Percentiles rank a stretch among this genome's conserved stretches.
phyloP scores from a whole-genome alignment of 495 filamentous ascomycete genomes.

The Penicillium cosmopolitanum region DNA sequence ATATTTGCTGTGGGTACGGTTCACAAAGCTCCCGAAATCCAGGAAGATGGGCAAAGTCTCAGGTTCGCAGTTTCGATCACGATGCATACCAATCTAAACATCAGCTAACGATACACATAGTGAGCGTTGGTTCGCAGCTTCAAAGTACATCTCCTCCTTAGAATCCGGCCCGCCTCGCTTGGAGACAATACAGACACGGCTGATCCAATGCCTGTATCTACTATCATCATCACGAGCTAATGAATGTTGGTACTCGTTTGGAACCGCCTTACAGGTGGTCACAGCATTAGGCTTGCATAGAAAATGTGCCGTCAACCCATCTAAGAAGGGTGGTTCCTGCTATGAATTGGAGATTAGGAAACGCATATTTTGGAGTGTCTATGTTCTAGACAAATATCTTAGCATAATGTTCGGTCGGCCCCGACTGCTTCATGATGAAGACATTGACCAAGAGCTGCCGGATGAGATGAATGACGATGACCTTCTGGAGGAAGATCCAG shows the following conservation, averaged over 20 bases:
- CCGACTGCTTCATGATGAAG: slow-evolving; percentile 54
- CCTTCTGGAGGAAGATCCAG: slow-evolving; percentile 46
- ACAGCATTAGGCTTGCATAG: slow-evolving; percentile 50
- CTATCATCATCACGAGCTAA: slow-evolving; percentile 52
- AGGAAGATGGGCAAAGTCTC: slow-evolving; percentile 27
- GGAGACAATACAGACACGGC: slow-evolving; percentile 48
- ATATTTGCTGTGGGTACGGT: slow-evolving; percentile 48
- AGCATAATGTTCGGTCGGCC: slow-evolving; percentile 59
- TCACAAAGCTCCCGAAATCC: slow-evolving; percentile 34
- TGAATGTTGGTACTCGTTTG: slow-evolving; percentile 54
- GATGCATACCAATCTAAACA: background rate
- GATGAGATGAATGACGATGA: slow-evolving; percentile 58
- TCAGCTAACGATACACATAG: slow-evolving; percentile 17
- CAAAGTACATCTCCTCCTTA: slow-evolving; percentile 44
- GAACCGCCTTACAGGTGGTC: slow-evolving; percentile 49
- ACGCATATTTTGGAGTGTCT: slow-evolving; percentile 61
- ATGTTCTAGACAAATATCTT: slow-evolving; percentile 61
- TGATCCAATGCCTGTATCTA: slow-evolving; percentile 51
- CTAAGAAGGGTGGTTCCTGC: slow-evolving; percentile 36
- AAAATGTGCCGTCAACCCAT: slow-evolving; percentile 35
- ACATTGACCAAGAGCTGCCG: slow-evolving; percentile 57
- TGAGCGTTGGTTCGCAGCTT: slow-evolving; percentile 49
- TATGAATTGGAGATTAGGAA: slow-evolving; percentile 50
- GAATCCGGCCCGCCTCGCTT: slow-evolving; percentile 48
- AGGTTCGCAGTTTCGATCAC: slow-evolving; percentile 27